Evolutionary conservation across 2,329 filamentous ascomycete genomes (phyloP).

Genomic region (Setomelanomma holmii): DNA sequence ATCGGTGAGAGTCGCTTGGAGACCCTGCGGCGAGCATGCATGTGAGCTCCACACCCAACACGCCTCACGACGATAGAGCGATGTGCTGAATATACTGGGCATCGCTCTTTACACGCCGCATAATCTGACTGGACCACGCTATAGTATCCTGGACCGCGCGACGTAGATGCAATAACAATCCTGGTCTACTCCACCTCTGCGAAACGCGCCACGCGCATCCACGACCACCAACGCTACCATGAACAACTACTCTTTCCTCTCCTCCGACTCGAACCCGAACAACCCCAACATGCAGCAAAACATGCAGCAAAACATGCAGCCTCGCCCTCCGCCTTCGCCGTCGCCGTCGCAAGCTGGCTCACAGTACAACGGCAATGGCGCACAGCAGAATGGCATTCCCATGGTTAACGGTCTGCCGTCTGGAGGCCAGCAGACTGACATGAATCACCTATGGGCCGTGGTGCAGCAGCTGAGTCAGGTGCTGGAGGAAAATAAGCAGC

Average conservation of each 20-base stretch:
- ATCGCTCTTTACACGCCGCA: too few relatives aligned
- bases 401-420: constrained; percentile 49
- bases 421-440: constrained; percentile 52
- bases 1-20: background rate
- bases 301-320: constrained; percentile 20
- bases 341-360: constrained; percentile 33
- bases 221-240: constrained; percentile 22
- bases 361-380: constrained; percentile 43
- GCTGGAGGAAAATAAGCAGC: constrained; percentile 49
- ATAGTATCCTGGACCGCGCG: too few relatives aligned
- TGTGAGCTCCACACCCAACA: background rate
- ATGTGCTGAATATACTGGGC: too few relatives aligned
- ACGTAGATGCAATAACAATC: background rate
- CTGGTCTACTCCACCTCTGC: constrained; percentile 8
- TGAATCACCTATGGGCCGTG: constrained; percentile 52
- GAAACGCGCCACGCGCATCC: constrained; percentile 14
- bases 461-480: constrained; percentile 50
- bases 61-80: too few relatives aligned
- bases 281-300: constrained; percentile 13
- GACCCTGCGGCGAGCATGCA: background rate
- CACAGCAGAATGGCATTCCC: constrained; percentile 43
- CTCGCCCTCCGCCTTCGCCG: constrained; percentile 45
- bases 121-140: too few relatives aligned
- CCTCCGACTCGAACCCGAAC: constrained; percentile 28
- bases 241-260: constrained; percentile 50